Conservation (phyloP, 2,329 filamentous ascomycete genomes). For the Cadophora sp. region DNA sequence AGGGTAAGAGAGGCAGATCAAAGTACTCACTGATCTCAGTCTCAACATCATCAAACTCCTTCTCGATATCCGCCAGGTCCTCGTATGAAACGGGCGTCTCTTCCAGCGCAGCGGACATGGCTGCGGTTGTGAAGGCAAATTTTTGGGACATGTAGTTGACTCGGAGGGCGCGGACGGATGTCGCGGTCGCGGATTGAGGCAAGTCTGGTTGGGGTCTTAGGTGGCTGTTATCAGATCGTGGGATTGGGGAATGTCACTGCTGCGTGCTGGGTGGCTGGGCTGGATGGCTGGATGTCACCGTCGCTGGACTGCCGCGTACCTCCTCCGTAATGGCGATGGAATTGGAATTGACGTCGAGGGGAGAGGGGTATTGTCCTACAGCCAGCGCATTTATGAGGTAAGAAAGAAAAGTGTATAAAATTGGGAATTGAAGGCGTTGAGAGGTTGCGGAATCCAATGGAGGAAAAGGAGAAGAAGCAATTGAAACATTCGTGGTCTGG, state of each 20-base stretch:
- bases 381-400: neutral
- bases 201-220: neutral
- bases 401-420: neutral
- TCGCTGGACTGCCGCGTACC: too few species aligned
- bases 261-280: neutral
- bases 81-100: constrained; percentile 67
- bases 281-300: too few species aligned
- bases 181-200: neutral
- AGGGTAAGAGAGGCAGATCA: neutral
- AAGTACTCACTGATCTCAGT: constrained; percentile 72
- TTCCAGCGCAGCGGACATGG: constrained; percentile 46
- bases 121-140: constrained; percentile 40
- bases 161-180: neutral
- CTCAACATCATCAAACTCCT: constrained; percentile 84
- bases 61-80: constrained; percentile 80
- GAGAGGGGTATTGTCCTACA: neutral
- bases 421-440: neutral
- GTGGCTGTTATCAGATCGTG: neutral
- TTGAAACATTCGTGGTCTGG: neutral
- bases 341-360: too few species aligned
- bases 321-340: neutral
- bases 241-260: constrained; percentile 20
- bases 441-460: neutral
- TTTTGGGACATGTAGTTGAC: constrained; percentile 37
- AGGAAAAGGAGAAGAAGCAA: neutral